These are phyloP conservation scores for Chrysanthemum makinoi DNA, from an alignment of 129 eudicot genomes.

Conservation along the genomic window DNA sequence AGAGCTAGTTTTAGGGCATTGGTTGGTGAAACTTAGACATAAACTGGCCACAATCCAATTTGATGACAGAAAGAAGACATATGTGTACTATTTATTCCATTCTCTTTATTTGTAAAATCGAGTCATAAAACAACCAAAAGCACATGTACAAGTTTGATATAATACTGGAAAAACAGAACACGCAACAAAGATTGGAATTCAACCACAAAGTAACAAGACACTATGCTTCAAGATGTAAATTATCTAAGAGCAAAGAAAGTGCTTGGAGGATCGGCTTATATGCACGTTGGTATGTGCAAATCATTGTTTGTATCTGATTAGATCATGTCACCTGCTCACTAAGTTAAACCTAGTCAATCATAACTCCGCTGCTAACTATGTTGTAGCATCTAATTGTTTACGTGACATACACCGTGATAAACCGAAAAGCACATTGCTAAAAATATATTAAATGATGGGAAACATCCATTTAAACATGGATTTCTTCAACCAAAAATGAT, in stretches of 20 bases:
- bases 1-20: conserved; percentile 27
- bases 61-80: conserved; percentile 29
- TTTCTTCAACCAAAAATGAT: not conserved
- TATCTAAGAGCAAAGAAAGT: not conserved
- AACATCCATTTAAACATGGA: not conserved
- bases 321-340: too few species aligned
- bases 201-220: not conserved
- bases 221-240: not conserved
- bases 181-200: not conserved
- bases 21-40: conserved; percentile 36
- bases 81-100: conserved; percentile 26
- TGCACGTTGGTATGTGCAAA: not conserved
- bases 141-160: not conserved
- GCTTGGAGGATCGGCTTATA: not conserved
- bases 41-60: conserved; percentile 17
- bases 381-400: too few species aligned
- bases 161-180: not conserved
- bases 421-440: too few species aligned
- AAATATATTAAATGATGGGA: too few species aligned
- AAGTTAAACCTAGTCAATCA: too few species aligned
- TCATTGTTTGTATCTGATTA: too few species aligned
- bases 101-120: not conserved
- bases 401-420: too few species aligned
- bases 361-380: too few species aligned
- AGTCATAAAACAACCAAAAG: conserved; percentile 11